These are phyloP conservation scores for Ceratobasidium sp. DNA, from an alignment of 1,284 basidiomycete species.

Conservation along the genomic window DNA sequence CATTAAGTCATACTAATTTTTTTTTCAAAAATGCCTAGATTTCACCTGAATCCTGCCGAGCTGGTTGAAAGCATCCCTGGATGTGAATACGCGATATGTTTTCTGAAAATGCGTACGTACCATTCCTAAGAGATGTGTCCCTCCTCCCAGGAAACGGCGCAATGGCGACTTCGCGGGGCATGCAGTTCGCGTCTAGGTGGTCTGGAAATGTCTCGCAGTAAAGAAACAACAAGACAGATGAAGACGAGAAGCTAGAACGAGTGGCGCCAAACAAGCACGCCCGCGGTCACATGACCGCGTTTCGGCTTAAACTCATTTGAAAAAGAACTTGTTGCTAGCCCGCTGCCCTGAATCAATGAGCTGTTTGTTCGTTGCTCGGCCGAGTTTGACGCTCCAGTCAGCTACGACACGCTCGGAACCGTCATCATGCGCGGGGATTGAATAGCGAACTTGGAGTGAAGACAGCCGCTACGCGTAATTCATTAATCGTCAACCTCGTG, in stretches of 20 bases:
- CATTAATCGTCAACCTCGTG: neutral
- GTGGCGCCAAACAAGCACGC: constrained; percentile 20
- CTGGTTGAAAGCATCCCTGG: neutral
- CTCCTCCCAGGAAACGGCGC: neutral
- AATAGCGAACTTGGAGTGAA: neutral
- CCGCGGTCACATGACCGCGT: constrained; percentile 36
- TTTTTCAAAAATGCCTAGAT: neutral
- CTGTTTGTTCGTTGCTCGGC: neutral
- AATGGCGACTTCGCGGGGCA: constrained; percentile 22
- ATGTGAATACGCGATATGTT: neutral
- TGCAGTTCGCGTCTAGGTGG: neutral
- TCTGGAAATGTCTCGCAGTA: neutral
- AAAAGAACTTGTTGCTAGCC: too few relatives aligned
- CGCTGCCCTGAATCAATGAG: neutral
- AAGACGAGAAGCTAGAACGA: neutral
- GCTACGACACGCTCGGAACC: neutral
- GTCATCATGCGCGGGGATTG: too few relatives aligned
- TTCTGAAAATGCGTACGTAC: neutral
- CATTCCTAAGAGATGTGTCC: neutral
- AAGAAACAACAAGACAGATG: neutral
- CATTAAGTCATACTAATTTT: neutral
- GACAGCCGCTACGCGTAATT: neutral
- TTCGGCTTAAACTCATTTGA: neutral
- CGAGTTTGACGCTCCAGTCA: neutral
- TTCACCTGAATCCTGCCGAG: neutral